Evolutionary conservation across 805 yeast species (phyloP), one percentile per base, ranked within the genome.

Genomic region (Saccharomycopsis sp.): DNA sequence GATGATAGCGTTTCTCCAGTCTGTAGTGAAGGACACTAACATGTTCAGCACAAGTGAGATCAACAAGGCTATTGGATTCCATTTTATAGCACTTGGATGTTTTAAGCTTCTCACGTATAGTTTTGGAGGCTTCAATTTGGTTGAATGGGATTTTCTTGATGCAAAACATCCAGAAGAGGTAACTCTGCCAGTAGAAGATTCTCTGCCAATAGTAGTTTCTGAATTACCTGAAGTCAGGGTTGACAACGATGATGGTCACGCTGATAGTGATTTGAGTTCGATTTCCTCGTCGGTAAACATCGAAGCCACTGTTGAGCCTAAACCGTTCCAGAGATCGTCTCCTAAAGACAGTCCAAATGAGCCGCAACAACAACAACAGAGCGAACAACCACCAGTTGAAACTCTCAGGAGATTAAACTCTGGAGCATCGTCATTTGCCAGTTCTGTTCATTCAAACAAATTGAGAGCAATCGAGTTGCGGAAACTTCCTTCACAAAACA

Each of bases 1-100:
- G 56, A 94, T 96, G 0, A 86, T 89, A 63, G 96, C 96, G 0
- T 89, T 87, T 64, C 68, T 85, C 42, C 89, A 85, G 65, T 85
- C 92, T 1, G 71, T 89, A 66, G 84, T 86, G 23, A 77, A 80
- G 17, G 83, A 89, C 1, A 74, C 81, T 0, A 72, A 77, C 2
- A 7, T 62, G 15, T 85, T 91, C 64, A 73, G 85, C 0, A 64
- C 74, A 14, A 79, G 70, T 2, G 84, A 87, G 61, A 87, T 88
- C 42, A 78, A 81, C 56, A 78, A 79, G 64, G 97, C 97, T 23
- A 86, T 87, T 23, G 94, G 97, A 0, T 89, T 86, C 69, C 85
- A 87, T 23, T 85, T 91, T 65, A 84, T 91, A 25, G 87, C 85
- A 64, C 75, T 85, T 53, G 86, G 89, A 1, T 76, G 85, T 1